A percentile compares a stretch with the other conserved stretches of the same genome.
phyloP scores from a whole-genome alignment of 1,139 yeast genomes.

The Magnusiomyces fungicola region DNA sequence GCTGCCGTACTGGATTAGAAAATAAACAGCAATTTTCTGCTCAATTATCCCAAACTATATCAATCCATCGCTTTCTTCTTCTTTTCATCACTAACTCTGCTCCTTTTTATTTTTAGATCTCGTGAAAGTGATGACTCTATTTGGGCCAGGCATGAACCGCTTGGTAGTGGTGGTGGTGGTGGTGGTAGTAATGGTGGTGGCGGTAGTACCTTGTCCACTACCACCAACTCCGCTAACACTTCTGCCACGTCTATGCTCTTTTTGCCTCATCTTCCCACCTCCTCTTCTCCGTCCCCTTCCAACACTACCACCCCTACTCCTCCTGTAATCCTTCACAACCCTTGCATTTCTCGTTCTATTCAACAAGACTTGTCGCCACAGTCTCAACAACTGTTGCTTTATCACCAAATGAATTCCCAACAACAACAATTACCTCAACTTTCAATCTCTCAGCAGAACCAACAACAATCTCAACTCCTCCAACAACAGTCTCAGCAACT shows the following conservation, averaged over 20 bases:
- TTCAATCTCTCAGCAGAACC: constrained; percentile 7
- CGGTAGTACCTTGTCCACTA: no score
- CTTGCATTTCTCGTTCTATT: neutral
- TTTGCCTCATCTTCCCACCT: neutral
- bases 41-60: no score
- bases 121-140: constrained; percentile 8
- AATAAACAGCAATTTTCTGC: no score
- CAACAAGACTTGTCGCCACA: no score
- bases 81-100: no score
- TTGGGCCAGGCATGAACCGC: no score
- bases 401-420: neutral
- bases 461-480: constrained; percentile 9
- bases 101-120: constrained; percentile 7
- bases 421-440: neutral
- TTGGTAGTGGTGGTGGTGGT: no score
- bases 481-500: constrained; percentile 3
- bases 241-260: neutral
- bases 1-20: no score
- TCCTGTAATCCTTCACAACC: neutral
- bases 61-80: no score
- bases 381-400: neutral
- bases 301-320: no score
- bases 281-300: neutral
- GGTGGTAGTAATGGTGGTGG: no score
- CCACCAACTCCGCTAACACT: neutral